These are phyloP conservation scores for Lepiota venenata DNA, from an alignment of 768 basidiomycete species.

Conservation along the genomic window DNA sequence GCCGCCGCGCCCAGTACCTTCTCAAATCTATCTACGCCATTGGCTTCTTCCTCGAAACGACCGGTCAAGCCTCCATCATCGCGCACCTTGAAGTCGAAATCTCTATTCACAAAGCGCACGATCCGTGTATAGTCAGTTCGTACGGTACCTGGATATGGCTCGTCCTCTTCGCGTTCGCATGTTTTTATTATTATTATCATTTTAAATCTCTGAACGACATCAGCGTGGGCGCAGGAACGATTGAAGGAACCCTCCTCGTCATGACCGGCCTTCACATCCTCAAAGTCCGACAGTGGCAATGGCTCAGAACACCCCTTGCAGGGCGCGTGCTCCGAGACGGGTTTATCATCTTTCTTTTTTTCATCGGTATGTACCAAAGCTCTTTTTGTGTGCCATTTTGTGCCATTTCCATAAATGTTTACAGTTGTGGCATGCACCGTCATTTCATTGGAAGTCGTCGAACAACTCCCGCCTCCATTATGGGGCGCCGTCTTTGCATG, in stretches of 20 bases:
- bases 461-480: not conserved
- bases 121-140: not conserved
- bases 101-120: not conserved
- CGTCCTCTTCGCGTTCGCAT: constrained; percentile 8
- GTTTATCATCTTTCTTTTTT: constrained; percentile 3
- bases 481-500: constrained; percentile 16
- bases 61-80: constrained; percentile 8
- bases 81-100: not conserved
- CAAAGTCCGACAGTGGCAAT: constrained; percentile 3
- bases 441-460: constrained; percentile 10
- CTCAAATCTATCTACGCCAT: constrained; percentile 8
- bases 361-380: too few relatives aligned
- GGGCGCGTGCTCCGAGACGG: constrained; percentile 11
- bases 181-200: not conserved
- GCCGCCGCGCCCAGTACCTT: constrained; percentile 7
- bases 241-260: not conserved
- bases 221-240: not conserved
- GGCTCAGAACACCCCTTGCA: constrained; percentile 5
- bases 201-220: too few relatives aligned
- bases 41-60: constrained; percentile 10
- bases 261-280: constrained; percentile 5
- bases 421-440: constrained; percentile 12
- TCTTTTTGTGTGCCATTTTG: too few relatives aligned
- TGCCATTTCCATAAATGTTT: too few relatives aligned
- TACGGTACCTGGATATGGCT: not conserved